These are phyloP conservation scores for Venturia aucupariae DNA, from an alignment of 2,329 filamentous ascomycete genomes.

Conservation along the genomic window DNA sequence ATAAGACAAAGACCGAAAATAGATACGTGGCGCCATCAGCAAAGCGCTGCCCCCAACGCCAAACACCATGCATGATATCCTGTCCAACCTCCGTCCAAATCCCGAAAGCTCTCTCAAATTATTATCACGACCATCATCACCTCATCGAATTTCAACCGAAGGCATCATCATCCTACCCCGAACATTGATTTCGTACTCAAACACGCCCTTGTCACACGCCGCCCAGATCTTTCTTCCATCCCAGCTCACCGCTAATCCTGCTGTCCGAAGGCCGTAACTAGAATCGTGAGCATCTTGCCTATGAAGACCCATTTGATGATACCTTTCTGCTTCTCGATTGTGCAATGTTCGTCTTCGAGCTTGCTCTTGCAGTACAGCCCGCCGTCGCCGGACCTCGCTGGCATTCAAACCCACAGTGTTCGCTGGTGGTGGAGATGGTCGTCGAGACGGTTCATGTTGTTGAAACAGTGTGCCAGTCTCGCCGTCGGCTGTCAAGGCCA, in stretches of 20 bases:
- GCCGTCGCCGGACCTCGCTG: not conserved
- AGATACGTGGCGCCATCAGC: not conserved
- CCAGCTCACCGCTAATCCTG: conserved; percentile 17
- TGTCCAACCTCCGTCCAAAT: not conserved
- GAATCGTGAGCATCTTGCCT: conserved; percentile 7
- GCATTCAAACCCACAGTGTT: not conserved
- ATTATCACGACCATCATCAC: not conserved
- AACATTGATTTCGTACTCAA: conserved; percentile 54
- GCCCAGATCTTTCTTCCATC: conserved; percentile 18
- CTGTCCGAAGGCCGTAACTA: conserved; percentile 13
- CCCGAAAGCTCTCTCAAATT: not conserved
- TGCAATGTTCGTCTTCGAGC: not conserved
- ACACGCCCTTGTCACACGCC: conserved; percentile 48
- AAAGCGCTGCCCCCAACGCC: not conserved
- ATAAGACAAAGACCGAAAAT: not conserved
- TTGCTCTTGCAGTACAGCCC: not conserved
- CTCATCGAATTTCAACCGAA: conserved; percentile 8
- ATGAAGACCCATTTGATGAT: not conserved
- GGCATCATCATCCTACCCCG: conserved; percentile 36
- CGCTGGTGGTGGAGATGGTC: not conserved
- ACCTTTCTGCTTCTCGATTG: not conserved
- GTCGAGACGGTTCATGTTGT: not conserved
- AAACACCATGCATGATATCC: conserved; percentile 3
- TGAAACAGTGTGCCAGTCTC: not conserved
- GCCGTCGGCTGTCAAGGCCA: not conserved